Evolutionary conservation across 345 rosid genomes (phyloP), one percentile per base, ranked within the genome.

Genomic region (Salix brachista): DNA sequence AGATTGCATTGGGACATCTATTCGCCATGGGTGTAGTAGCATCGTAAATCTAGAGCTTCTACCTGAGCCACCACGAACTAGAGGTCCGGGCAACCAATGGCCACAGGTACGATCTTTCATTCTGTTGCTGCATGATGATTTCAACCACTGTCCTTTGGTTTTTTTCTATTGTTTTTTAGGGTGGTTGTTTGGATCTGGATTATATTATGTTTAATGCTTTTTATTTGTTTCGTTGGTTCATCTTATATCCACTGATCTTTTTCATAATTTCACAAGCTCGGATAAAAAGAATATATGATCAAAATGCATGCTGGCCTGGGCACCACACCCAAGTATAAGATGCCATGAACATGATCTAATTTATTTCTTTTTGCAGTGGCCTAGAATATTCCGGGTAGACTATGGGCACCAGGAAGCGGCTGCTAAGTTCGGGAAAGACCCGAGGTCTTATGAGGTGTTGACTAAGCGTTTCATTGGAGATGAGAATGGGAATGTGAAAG

Each of bases 31-130:
- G 37, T 96, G 99, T 80, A 87, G 67, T 75, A 86, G 81, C 77
- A 18, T 96, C 1, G 88, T 91, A 42, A 96, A 96, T 82, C 85
- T 96, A 8, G 99, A 96, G 89, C 98, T 96, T 77, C 94, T 94
- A 72, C 94, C 99, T 54, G 89, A 90, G 85, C 98, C 99, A 46
- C 98, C 99, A 19, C 71, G 44, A 78, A 82, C 84, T 4, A 89
- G 99, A 85, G 98, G 97, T 73, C 91, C 97, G 26, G 97, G 97
- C 80, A 96, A 96, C 87, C 99, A 98, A n/a, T 96, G 99, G 99
- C 99, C 99, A 44, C 99, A 96, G 97, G 99, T 96, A 74, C 71
- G 75, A 50, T 39, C 16, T 67, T 19, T 46, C 39, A 7, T 18
- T 12, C 28, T 30, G 34, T 65, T 64, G 39, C 8, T 34, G 42